Base-by-base conservation (phyloP, 2,329 filamentous ascomycete species). In the Colletotrichum theobromicola region DNA sequence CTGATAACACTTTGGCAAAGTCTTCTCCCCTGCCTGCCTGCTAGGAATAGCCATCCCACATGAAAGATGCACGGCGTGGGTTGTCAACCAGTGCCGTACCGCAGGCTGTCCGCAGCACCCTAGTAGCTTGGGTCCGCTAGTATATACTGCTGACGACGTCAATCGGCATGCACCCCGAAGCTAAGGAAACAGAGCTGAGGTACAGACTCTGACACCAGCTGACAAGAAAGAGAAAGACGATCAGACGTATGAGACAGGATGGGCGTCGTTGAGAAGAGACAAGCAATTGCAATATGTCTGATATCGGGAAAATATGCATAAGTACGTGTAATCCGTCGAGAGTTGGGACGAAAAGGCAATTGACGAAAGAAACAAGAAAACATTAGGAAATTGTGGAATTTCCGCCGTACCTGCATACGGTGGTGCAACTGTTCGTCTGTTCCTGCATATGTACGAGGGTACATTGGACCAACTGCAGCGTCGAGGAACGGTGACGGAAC, bases 381-480 rank as follows among this genome's bases (percentile, higher is more conserved):
- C 26, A 35, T 30, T 57, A 34, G 15, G 30, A 32, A 75, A 50
- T 42, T 64, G 66, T 57, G 72, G 63, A 37, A 57, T 57, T 42
- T 66, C 61, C 30, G 21, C 28, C 37, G 75, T 76, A 75, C 75
- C 75, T 76, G 75, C 72, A 76, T 75, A 32, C 42, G 68, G 58
- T 37, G 37, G 63, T 75, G 65, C 70, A 72, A 37, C 63, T 35
- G 57, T 63, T 75, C 35, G 58, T 69, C 42, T 57, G 75, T 76
- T 76, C 75, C 75, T 76, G 75, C 75, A 75, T 75, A 60, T 60
- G 34, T 70, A 34, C 42, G 46, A 62, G 65, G 37, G 35, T 71
- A 74, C 61, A 37, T 63, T 34, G 55, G 21, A 32, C 53, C 37
- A 35, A 55, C 55, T 57, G 50, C 64, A 69, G 67, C 50, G 46